These are phyloP conservation scores for Chenopodium album DNA, from an alignment of 148 eudicot genomes.

Conservation along the genomic window DNA sequence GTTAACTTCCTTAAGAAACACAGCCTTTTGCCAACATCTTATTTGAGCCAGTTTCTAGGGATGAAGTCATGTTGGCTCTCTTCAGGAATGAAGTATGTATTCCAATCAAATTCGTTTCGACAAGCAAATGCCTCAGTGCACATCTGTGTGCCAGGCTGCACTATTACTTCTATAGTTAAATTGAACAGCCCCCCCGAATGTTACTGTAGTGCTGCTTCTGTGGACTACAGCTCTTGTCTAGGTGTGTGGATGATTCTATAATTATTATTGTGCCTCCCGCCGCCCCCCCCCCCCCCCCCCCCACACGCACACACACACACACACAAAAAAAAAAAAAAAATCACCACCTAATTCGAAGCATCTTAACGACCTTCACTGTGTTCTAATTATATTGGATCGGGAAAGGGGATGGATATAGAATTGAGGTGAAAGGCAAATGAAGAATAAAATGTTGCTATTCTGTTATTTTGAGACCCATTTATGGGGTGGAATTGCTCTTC, in stretches of 20 bases:
- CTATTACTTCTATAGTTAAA: neutral
- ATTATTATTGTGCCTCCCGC: neutral
- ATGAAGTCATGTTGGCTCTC: slow-evolving; percentile 7
- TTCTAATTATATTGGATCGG: neutral
- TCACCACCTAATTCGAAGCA: neutral
- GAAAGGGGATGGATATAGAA: neutral
- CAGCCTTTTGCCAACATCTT: slow-evolving; percentile 10
- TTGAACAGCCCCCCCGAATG: neutral
- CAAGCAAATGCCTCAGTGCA: slow-evolving; percentile 10
- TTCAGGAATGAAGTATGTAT: neutral
- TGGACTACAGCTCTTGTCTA: neutral
- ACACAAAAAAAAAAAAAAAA: too few species aligned
- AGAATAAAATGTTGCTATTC: neutral
- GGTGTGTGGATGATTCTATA: neutral
- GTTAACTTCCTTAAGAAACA: neutral
- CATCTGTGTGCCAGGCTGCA: neutral
- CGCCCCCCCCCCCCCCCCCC: neutral
- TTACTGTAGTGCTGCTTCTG: neutral
- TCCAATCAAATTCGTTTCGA: neutral
- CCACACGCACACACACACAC: too few species aligned
- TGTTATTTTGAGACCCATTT: too few species aligned
- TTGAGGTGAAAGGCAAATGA: neutral
- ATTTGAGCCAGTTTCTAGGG: neutral
- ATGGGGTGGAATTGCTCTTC: too few species aligned
- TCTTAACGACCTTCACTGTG: neutral